phyloP scores from a whole-genome alignment of 257 asterid species.

The Asclepias syriaca region DNA sequence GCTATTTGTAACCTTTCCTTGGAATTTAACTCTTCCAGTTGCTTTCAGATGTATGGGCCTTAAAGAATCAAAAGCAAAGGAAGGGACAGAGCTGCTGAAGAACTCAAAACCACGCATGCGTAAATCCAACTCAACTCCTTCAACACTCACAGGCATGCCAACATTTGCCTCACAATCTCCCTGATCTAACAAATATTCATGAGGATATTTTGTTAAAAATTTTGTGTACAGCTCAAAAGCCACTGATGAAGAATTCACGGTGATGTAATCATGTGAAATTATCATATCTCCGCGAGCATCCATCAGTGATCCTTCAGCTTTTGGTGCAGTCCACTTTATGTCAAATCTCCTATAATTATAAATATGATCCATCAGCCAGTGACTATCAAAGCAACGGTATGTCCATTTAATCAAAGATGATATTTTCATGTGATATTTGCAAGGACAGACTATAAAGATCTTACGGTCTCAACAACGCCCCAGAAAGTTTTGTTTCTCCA shows the following conservation, averaged over 20 bases:
- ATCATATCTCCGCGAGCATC: slow-evolving; percentile 99
- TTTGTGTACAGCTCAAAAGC: slow-evolving; percentile 86
- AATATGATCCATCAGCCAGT: slow-evolving; percentile 19
- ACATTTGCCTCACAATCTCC: slow-evolving; percentile 49
- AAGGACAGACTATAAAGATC: slow-evolving; percentile 28
- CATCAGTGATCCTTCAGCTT: slow-evolving; percentile 93
- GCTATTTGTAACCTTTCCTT: slow-evolving; percentile 61
- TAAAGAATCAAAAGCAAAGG: slow-evolving; percentile 84
- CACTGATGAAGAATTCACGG: slow-evolving; percentile 85
- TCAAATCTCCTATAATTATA: slow-evolving; percentile 74
- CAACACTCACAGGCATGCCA: slow-evolving; percentile 67
- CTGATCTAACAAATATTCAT: slow-evolving; percentile 44
- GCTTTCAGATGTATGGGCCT: slow-evolving; percentile 93
- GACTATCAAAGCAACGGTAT: slow-evolving; percentile 12
- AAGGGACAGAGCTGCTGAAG: slow-evolving; percentile 77
- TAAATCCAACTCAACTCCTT: slow-evolving; percentile 91
- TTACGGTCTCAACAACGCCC: slow-evolving; percentile 94
- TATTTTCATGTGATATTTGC: background rate
- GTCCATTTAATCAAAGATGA: slow-evolving; percentile 16
- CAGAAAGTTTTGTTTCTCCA: slow-evolving; percentile 97
- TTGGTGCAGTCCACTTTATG: slow-evolving; percentile 97
- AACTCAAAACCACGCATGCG: slow-evolving; percentile 92
- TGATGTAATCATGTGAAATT: slow-evolving; percentile 80
- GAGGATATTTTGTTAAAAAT: slow-evolving; percentile 70
- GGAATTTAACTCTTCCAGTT: slow-evolving; percentile 94